Base-by-base conservation (phyloP, 257 asterid genomes). In the Solanum arcanum region DNA sequence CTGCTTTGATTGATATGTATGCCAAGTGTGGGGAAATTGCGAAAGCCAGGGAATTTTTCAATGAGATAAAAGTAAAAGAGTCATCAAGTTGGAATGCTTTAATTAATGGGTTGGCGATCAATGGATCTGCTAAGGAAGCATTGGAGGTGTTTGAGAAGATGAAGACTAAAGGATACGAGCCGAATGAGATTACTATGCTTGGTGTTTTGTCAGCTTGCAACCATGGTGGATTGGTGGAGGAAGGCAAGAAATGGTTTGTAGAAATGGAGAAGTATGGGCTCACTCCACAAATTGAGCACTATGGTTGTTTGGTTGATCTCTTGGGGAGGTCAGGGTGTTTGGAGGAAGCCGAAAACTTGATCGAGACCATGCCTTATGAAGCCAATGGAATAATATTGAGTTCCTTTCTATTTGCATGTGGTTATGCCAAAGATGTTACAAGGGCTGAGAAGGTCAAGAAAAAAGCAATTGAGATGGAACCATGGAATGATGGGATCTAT, bases 141-240 rank as follows among this genome's bases (percentile, higher is more conserved):
- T 11, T 97, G 69, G 92, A 92, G 86, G 92, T 91, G 29, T 95
- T 97, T 74, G 72, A 27, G 31, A 92, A 92, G 89, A 95, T 97
- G 99, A 90, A 78, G 87, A 84, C 70, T 68, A 86, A 88, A 4
- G 98, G 96, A 74, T 86, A 90, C 69, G 78, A 88, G 83, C 98
- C 98, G 41, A 86, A 95, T 76, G 94, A 91, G 86, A 86, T 95
- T 62, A 97, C 98, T 74, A 92, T 97, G 98, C 98, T 97, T 23
- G 98, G 96, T 4, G 94, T 95, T 49, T 90, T 97, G 85, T 93
- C 98, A 70, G 99, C 99, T 83, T 97, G 99, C 82, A 95, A 93
- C 92, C 99, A 97, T 85, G 97, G 96, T 68, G 99, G 99, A 85
- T 89, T 97, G 83, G 98, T 97, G 46, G 93, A 94, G 85, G 99